A percentile compares a stretch with the other conserved stretches of the same genome.
Evolutionary conservation across 768 basidiomycete species (phyloP).

Genomic region (Lepiota brunneoincarnata): DNA sequence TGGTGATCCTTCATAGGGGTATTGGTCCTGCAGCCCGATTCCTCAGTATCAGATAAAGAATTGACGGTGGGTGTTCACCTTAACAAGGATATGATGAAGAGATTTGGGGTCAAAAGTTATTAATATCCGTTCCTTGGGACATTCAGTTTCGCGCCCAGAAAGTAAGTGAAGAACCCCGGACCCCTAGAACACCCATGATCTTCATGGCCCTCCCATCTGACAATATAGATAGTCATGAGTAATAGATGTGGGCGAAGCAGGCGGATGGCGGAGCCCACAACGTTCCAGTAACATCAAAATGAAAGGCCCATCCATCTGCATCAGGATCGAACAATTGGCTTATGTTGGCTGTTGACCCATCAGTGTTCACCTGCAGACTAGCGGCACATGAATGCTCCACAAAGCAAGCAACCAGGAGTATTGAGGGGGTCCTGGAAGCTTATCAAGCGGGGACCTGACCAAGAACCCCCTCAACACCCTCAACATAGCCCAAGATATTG

Average conservation of each 20-base stretch:
- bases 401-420: conserved; percentile 31
- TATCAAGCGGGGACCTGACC: conserved; percentile 4
- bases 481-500: background rate
- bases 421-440: conserved; percentile 11
- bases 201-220: conserved; percentile 32
- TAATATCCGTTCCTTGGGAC: conserved; percentile 28
- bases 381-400: background rate
- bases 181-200: conserved; percentile 33
- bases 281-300: conserved; percentile 27
- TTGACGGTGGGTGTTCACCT: conserved; percentile 27
- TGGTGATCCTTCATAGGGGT: conserved; percentile 19
- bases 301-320: conserved; percentile 34
- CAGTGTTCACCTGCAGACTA: background rate
- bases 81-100: conserved; percentile 42
- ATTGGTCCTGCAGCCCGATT: conserved; percentile 25
- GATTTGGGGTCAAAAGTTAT: conserved; percentile 45
- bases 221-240: background rate
- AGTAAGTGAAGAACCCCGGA: conserved; percentile 13
- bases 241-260: no score
- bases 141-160: background rate
- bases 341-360: conserved; percentile 28
- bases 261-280: no score
- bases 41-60: background rate
- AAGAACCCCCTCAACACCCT: background rate
- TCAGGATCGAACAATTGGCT: conserved; percentile 28